Percentiles rank a stretch among this genome's conserved stretches.
Evolutionary conservation across 1,284 basidiomycete genomes (phyloP).

Genomic region (Athelia psychrophila): DNA sequence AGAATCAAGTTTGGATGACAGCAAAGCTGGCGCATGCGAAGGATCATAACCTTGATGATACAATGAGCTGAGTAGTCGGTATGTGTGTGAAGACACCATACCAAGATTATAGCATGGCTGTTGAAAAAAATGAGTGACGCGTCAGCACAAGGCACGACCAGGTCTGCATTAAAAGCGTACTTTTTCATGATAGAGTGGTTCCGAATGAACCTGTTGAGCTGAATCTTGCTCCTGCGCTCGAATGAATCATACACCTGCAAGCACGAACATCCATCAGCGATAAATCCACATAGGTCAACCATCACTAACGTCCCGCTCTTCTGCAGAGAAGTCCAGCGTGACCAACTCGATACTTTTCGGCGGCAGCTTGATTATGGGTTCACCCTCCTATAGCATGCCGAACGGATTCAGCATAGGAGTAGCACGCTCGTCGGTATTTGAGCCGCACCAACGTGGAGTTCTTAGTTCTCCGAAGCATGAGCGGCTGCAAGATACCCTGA

Average conservation of each 20-base stretch:
- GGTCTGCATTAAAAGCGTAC: conserved; percentile 31
- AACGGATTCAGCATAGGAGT: not conserved
- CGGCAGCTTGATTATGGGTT: conserved; percentile 58
- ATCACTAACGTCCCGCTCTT: conserved; percentile 56
- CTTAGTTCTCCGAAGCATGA: conserved; percentile 63
- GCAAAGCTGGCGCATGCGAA: conserved; percentile 66
- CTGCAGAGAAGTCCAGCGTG: conserved; percentile 51
- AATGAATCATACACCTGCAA: conserved; percentile 59
- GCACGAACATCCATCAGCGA: not conserved
- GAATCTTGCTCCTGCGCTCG: conserved; percentile 50
- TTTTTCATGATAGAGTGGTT: conserved; percentile 59
- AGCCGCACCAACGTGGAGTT: conserved; percentile 40
- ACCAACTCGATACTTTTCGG: conserved; percentile 59
- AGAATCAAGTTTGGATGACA: conserved; percentile 64
- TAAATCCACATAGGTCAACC: not conserved
- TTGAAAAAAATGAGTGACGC: conserved; percentile 4
- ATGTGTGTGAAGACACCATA: conserved; percentile 15
- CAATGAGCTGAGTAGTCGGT: conserved; percentile 2
- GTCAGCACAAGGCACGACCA: not conserved
- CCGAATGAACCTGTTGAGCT: conserved; percentile 55
- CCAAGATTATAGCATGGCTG: conserved; percentile 49
- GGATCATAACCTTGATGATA: conserved; percentile 49
- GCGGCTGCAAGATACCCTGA: conserved; percentile 56
- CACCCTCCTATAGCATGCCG: conserved; percentile 37
- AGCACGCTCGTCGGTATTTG: conserved; percentile 19